Conservation (phyloP, 495 filamentous ascomycete species). For the Lasiosphaeria ovina region DNA sequence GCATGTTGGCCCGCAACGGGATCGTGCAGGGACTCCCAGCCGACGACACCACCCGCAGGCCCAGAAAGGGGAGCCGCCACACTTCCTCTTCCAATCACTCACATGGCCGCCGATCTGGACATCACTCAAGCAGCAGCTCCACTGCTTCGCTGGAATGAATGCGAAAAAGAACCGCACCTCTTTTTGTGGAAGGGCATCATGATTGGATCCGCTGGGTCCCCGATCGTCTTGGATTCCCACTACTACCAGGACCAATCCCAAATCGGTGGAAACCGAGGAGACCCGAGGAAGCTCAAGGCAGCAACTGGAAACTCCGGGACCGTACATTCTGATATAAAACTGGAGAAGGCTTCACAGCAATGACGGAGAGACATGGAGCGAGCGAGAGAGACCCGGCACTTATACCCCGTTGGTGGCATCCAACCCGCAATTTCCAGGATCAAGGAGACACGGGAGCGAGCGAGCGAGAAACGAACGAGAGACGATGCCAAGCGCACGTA, state of each 20-base stretch:
- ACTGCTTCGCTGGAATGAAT: slow-evolving; percentile 54
- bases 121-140: slow-evolving; percentile 58
- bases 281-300: slow-evolving; percentile 5
- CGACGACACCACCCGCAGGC: slow-evolving; percentile 49
- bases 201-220: slow-evolving; percentile 19
- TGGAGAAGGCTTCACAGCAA: slow-evolving; percentile 50
- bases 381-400: slow-evolving; percentile 22
- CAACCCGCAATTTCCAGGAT: slow-evolving; percentile 11
- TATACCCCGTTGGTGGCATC: slow-evolving; percentile 29
- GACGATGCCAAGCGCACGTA: slow-evolving; percentile 17
- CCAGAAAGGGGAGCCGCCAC: slow-evolving; percentile 44
- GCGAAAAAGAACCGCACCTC: slow-evolving; percentile 13
- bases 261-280: slow-evolving; percentile 4
- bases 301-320: slow-evolving; percentile 12
- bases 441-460: neutral
- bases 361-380: slow-evolving; percentile 20
- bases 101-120: slow-evolving; percentile 41
- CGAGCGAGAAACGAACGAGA: slow-evolving; percentile 17
- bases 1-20: slow-evolving; percentile 79
- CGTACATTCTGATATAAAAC: slow-evolving; percentile 41
- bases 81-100: slow-evolving; percentile 41
- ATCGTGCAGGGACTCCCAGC: slow-evolving; percentile 84
- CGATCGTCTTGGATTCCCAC: slow-evolving; percentile 1
- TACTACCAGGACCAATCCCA: slow-evolving; percentile 5
- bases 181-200: slow-evolving; percentile 11